A percentile compares a stretch with the other conserved stretches of the same genome.
These are phyloP conservation scores for Penicillium crustosum DNA, from an alignment of 2,329 filamentous ascomycete genomes.

Conservation along the genomic window DNA sequence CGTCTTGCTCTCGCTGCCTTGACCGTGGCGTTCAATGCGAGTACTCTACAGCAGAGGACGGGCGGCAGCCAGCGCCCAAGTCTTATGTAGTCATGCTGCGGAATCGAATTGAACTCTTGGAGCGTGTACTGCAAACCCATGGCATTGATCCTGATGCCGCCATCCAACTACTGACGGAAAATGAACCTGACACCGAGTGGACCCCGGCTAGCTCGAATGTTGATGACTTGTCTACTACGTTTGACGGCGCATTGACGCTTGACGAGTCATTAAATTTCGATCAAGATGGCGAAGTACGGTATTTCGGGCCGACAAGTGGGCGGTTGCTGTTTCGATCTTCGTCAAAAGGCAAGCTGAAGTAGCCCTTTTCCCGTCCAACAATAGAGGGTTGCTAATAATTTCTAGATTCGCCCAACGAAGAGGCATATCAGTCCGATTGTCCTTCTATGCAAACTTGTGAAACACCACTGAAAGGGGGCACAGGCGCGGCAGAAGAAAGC, in stretches of 20 bases:
- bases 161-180: conserved; percentile 14
- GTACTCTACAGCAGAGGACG: conserved; percentile 35
- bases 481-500: neutral
- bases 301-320: conserved; percentile 41
- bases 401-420: conserved; percentile 12
- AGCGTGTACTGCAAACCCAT: conserved; percentile 30
- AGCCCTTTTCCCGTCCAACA: neutral
- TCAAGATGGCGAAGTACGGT: conserved; percentile 36
- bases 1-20: conserved; percentile 36
- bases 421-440: conserved; percentile 9
- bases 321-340: conserved; percentile 33
- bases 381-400: neutral
- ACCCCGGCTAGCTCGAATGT: conserved; percentile 8
- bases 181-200: neutral
- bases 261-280: conserved; percentile 42
- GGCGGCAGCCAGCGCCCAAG: conserved; percentile 37
- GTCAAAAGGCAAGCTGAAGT: conserved; percentile 7
- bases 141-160: conserved; percentile 34
- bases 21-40: conserved; percentile 32
- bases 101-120: conserved; percentile 34
- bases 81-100: conserved; percentile 39
- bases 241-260: conserved; percentile 36
- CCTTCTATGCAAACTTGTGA: neutral
- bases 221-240: conserved; percentile 24
- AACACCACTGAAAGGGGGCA: neutral